Evolutionary conservation across 139 green algal species (phyloP).

Genomic region (Tetradesmus lagerheimii): DNA sequence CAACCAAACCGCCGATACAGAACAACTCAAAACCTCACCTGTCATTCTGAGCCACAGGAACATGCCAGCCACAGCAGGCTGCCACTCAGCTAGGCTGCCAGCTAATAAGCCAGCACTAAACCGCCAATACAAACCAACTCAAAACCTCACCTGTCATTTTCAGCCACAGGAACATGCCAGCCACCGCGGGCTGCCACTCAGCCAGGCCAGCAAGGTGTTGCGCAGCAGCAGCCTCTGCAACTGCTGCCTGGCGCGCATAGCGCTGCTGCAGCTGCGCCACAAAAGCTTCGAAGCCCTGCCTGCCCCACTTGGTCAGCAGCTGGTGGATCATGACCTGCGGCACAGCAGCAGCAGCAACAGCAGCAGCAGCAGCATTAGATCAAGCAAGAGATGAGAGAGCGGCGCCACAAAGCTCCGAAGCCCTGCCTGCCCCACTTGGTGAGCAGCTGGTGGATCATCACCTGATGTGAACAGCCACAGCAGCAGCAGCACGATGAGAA

Average conservation of each 20-base stretch:
- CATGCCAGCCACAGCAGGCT: no score
- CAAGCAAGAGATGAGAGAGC: no score
- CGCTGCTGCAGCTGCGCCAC: constrained; percentile 2
- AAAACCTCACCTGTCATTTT: constrained; percentile 16
- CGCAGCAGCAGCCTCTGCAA: background rate
- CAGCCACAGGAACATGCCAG: constrained; percentile 30
- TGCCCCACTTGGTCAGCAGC: background rate
- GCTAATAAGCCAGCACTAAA: no score
- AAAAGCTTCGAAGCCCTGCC: constrained; percentile 20
- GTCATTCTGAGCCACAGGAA: no score
- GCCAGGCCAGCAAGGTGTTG: constrained; percentile 14
- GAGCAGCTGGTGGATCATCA: background rate
- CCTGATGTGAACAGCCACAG: background rate
- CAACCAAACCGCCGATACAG: no score
- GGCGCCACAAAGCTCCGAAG: no score
- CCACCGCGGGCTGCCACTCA: constrained; percentile 2
- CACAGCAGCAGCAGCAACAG: background rate
- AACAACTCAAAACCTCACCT: no score
- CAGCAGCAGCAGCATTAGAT: background rate
- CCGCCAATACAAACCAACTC: no score
- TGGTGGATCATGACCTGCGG: constrained; percentile 20
- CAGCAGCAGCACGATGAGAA: no score
- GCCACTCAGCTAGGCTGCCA: no score
- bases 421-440: background rate
- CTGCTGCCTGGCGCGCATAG: background rate